Evolutionary conservation across 2,329 filamentous ascomycete genomes (phyloP), one percentile per base, ranked within the genome.

Genomic region (Aspergillus tanneri): DNA sequence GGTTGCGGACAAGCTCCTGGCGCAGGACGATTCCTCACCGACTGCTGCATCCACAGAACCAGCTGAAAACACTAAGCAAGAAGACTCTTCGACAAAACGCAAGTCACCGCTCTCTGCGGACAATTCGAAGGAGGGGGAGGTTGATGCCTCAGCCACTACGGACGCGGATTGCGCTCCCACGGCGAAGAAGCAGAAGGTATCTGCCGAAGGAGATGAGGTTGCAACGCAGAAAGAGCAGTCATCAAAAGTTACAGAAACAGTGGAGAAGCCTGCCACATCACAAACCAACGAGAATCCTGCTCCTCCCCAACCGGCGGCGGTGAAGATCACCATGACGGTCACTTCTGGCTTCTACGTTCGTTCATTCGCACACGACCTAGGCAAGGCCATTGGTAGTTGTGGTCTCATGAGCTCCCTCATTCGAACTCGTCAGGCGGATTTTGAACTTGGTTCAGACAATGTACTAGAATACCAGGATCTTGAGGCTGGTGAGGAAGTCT

Each of bases 281-380:
- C 11, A 19, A 30, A 21, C 30, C 18, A 38, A 48, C 7, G 28
- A 24, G 10, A 30, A 38, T 9, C 2, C 36, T 11, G 48, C 56
- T 12, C 45, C 40, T 24, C 50, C 56, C 10, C 64, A 61, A 27
- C 62, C 90, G 1, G 83, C 92, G 1, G 93, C 92, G 1, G 88
- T 83, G 40, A 86, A 83, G 63, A 83, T 99, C 50, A 85, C 87
- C 48, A 90, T 99, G 82, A 95, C 88, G 0, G 92, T 96, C 43
- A 90, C 90, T 2, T 95, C 90, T 0, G 93, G 93, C 30, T 99
- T 96, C 77, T 99, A 99, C 69, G 91, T 99, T 11, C 87, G 93
- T 54, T 95, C 88, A 49, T 83, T 99, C 58, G 91, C 90, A 60
- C 90, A 97, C 66, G 93, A 99, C 62, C 79, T 99, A 3, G 93